Conservation (phyloP, 140 eudicot species). For the Oenanthe javanica region DNA sequence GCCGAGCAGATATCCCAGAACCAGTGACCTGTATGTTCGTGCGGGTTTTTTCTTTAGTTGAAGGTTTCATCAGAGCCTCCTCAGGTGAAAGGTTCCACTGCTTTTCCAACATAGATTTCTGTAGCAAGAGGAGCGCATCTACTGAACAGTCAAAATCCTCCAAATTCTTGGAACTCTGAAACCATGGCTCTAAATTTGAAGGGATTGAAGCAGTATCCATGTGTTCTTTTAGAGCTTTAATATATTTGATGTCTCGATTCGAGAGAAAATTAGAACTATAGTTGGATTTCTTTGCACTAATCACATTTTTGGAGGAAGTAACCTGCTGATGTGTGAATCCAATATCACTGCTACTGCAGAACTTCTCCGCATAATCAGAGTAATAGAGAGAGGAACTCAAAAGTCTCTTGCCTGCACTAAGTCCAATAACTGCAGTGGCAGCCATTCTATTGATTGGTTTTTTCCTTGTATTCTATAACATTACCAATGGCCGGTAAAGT, state of each 20-base stretch:
- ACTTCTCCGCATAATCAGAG: constrained; percentile 53
- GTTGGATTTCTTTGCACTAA: constrained; percentile 41
- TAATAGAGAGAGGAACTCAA: constrained; percentile 45
- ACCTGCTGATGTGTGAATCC: constrained; percentile 22
- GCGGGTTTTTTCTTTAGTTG: constrained; percentile 20
- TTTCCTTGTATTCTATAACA: constrained; percentile 13
- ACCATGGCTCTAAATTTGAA: constrained; percentile 33
- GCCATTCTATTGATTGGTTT: constrained; percentile 43
- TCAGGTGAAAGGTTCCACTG: constrained; percentile 67
- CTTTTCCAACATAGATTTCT: constrained; percentile 70
- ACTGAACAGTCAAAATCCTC: constrained; percentile 37
- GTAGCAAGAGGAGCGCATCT: constrained; percentile 62
- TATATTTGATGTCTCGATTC: constrained; percentile 26
- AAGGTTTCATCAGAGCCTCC: constrained; percentile 7
- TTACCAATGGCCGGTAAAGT: constrained; percentile 16
- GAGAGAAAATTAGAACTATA: constrained; percentile 38
- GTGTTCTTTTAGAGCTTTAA: constrained; percentile 47
- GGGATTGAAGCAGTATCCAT: constrained; percentile 27
- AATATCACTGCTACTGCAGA: constrained; percentile 26
- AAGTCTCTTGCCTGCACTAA: constrained; percentile 54
- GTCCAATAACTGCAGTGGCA: constrained; percentile 67
- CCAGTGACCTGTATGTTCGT: constrained; percentile 37
- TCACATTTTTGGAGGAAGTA: constrained; percentile 31
- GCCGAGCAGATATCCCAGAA: constrained; percentile 69
- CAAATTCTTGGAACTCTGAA: constrained; percentile 25